Evolutionary conservation across 2,329 filamentous ascomycete species (phyloP).

Genomic region (Fusarium acutatum): DNA sequence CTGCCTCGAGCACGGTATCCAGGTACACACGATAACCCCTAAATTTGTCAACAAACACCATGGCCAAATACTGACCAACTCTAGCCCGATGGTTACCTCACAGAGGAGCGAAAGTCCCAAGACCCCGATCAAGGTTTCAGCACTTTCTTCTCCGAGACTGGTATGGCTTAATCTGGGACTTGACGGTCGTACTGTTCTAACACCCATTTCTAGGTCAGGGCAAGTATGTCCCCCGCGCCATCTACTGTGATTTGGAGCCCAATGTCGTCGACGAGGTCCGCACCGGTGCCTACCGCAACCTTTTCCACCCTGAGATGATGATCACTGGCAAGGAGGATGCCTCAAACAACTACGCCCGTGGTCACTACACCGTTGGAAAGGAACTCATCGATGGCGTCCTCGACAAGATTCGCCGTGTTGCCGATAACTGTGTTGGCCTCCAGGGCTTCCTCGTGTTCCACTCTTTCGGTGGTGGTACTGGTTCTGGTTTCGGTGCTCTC

Average conservation of each 20-base stretch:
- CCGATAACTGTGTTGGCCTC: slow-evolving; percentile 97
- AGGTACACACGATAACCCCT: slow-evolving; percentile 68
- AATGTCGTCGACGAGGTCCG: slow-evolving; percentile 99
- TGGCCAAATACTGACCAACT: slow-evolving; percentile 20
- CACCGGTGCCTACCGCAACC: slow-evolving; percentile 92
- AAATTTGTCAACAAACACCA: slow-evolving; percentile 35
- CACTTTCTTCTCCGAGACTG: slow-evolving; percentile 99
- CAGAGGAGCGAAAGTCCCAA: slow-evolving; percentile 93
- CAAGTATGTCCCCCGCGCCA: slow-evolving; percentile 98
- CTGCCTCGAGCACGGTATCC: slow-evolving; percentile 99
- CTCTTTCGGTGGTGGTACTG: slow-evolving; percentile 98
- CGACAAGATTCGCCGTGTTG: slow-evolving; percentile 96
- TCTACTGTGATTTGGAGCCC: slow-evolving; percentile 99
- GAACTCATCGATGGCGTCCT: slow-evolving; percentile 98
- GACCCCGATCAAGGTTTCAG: slow-evolving; percentile 98
- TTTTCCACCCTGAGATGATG: slow-evolving; percentile 99
- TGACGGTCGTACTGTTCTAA: slow-evolving; percentile 20
- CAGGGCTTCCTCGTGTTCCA: slow-evolving; percentile 99
- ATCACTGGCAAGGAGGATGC: slow-evolving; percentile 99
- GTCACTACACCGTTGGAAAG: slow-evolving; percentile 99
- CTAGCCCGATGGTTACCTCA: slow-evolving; percentile 98
- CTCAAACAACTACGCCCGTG: slow-evolving; percentile 99
- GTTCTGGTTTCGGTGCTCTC: slow-evolving; percentile 97
- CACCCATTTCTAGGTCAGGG: slow-evolving; percentile 75
- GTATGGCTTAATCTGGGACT: slow-evolving; percentile 60